Evolutionary conservation across 176 grass and related monocot genomes (phyloP).

Genomic region (Cocos nucifera): DNA sequence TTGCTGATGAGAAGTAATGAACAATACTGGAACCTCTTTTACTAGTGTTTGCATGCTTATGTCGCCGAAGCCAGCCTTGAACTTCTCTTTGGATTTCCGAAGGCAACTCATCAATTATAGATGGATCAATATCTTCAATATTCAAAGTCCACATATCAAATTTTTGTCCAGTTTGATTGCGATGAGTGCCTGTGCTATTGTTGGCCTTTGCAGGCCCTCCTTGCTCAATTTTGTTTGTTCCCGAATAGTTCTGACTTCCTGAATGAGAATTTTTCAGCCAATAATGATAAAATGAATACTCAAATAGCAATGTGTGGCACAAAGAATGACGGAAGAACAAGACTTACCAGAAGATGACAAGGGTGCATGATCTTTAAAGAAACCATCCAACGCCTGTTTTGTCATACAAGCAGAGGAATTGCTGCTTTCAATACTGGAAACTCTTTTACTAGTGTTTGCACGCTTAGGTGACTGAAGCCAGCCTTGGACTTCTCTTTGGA

Average conservation of each 20-base stretch:
- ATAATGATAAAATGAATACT: background rate
- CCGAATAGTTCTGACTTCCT: slow-evolving; percentile 27
- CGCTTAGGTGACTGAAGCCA: slow-evolving; percentile 63
- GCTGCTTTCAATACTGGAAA: slow-evolving; percentile 52
- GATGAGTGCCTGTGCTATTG: background rate
- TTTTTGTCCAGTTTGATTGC: slow-evolving; percentile 7
- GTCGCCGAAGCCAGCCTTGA: slow-evolving; percentile 52
- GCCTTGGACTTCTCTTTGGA: slow-evolving; percentile 66
- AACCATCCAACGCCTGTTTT: slow-evolving; percentile 23
- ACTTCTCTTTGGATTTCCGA: slow-evolving; percentile 76
- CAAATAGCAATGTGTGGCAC: too few relatives aligned
- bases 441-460: slow-evolving; percentile 30
- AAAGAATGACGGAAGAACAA: background rate
- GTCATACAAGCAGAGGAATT: slow-evolving; percentile 15
- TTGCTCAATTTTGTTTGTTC: slow-evolving; percentile 22
- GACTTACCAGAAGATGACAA: slow-evolving; percentile 19
- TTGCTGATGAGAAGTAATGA: slow-evolving; percentile 56
- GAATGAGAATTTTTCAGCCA: background rate
- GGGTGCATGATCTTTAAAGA: slow-evolving; percentile 20
- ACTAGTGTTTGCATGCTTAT: slow-evolving; percentile 40
- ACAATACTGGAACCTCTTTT: slow-evolving; percentile 56
- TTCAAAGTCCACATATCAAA: slow-evolving; percentile 44
- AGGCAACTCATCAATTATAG: slow-evolving; percentile 74
- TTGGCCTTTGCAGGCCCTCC: background rate
- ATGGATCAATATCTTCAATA: slow-evolving; percentile 71